These are phyloP conservation scores for Tubosaeta sp. DNA, from an alignment of 768 basidiomycete genomes.

Conservation along the genomic window DNA sequence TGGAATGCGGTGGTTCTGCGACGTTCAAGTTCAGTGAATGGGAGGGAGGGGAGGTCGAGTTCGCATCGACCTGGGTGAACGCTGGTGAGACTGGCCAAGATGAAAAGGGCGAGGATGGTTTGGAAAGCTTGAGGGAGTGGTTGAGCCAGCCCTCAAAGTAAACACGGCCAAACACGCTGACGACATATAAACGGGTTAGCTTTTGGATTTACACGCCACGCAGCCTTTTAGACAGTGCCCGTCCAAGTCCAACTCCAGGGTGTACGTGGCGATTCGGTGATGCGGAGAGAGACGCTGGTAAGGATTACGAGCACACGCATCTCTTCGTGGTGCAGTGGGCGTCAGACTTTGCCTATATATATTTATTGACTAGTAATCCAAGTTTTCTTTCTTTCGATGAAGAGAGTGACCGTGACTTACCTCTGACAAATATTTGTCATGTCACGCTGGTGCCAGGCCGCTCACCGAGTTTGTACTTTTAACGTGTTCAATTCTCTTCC, in stretches of 20 bases:
- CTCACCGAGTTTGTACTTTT: slow-evolving; percentile 4
- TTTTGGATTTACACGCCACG: slow-evolving; percentile 29
- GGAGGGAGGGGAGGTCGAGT: slow-evolving; percentile 79
- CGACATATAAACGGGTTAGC: slow-evolving; percentile 6
- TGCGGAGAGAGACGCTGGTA: slow-evolving; percentile 57
- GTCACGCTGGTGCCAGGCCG: slow-evolving; percentile 8
- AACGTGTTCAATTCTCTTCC: slow-evolving; percentile 21
- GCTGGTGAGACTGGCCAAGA: slow-evolving; percentile 27
- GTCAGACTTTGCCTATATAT: slow-evolving; percentile 65
- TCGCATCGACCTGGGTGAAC: slow-evolving; percentile 55
- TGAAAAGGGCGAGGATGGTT: slow-evolving; percentile 32
- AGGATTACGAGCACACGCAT: slow-evolving; percentile 61
- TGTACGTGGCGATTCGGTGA: slow-evolving; percentile 63
- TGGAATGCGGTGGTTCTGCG: slow-evolving; percentile 59
- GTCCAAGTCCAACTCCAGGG: slow-evolving; percentile 40
- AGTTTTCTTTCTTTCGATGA: not conserved
- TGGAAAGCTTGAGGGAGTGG: slow-evolving; percentile 46
- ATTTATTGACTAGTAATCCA: not conserved
- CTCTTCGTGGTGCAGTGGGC: slow-evolving; percentile 50
- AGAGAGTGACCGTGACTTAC: not conserved
- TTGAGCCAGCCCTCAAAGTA: slow-evolving; percentile 40
- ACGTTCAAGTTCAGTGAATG: slow-evolving; percentile 73
- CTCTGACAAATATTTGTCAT: slow-evolving; percentile 15
- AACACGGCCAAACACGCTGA: slow-evolving; percentile 27
- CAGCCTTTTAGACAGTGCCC: slow-evolving; percentile 75